Base-by-base conservation (phyloP, 306 rosid genomes). In the Pterocarpus macrocarpus region DNA sequence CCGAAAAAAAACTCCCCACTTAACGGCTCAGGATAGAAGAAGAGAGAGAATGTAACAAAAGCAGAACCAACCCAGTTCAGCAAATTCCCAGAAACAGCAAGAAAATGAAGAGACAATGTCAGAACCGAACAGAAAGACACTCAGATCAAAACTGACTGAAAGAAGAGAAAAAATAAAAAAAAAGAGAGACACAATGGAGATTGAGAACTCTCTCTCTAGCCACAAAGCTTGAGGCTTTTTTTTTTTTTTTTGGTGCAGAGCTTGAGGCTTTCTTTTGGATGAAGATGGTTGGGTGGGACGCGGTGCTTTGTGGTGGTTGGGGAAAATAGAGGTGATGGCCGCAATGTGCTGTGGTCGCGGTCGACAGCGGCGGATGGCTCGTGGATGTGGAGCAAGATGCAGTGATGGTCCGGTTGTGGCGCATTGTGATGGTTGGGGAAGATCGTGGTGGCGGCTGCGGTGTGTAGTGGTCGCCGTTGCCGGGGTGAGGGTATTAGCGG, bases 121-220 rank as follows among this genome's bases (percentile, higher is more conserved):
- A 72, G 36, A 63, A 55, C 16, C 3, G 61, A 65, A 65, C 2
- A 15, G 53, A 43, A 10, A 69, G 39, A 80, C 41, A 45, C 56
- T 0, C 16, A 4, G 78, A 63, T 58, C 62, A 10, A 34, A 71
- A 71, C 65, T 2, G n/a, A 14, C 10, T 14, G 9, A 22, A 22
- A 22, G 4, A 22, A n/a, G 9, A 16, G n/a, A 15, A n/a, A n/a
- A 55, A 17, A 55, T 4, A 2, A 55, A 55, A 5, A 55, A 5
- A n/a, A 16, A 76, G 76, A 38, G 52, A 66, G 17, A 64, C 56
- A 43, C 74, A 77, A n/a, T 16, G 64, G 28, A 22, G 28, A 22
- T 22, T 22, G 38, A 64, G n/a, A 78, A 73, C 16, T 64, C 67
- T 67, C 81, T 62, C 50, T 72, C 1, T 2, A 77, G 13, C 79